A percentile compares a stretch with the other conserved stretches of the same genome.
Evolutionary conservation across 2,329 filamentous ascomycete genomes (phyloP).

Genomic region (Lecanicillium sp.): DNA sequence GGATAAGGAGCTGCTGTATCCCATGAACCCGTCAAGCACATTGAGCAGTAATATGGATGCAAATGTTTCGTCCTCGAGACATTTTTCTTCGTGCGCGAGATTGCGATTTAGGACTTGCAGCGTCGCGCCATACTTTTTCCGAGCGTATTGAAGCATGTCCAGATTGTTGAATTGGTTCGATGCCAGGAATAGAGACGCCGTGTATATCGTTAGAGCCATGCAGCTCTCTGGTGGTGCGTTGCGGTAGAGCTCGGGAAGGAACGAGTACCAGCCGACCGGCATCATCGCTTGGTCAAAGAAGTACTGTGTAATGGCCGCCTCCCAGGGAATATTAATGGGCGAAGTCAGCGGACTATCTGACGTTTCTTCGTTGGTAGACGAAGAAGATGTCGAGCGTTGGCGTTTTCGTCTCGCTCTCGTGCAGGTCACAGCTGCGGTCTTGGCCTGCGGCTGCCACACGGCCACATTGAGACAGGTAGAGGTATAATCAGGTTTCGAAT

Average conservation of each 20-base stretch:
- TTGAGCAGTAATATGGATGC: constrained; percentile 2
- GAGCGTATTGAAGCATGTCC: background rate
- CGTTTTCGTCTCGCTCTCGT: too few relatives aligned
- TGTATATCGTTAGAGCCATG: background rate
- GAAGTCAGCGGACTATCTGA: too few relatives aligned
- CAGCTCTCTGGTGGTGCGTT: background rate
- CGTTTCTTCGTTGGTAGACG: too few relatives aligned
- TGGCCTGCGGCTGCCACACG: too few relatives aligned
- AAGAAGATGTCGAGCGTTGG: too few relatives aligned
- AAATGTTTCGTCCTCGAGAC: background rate
- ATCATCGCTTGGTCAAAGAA: constrained; percentile 3
- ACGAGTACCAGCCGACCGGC: constrained; percentile 1
- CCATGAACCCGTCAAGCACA: background rate
- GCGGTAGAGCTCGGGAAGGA: background rate
- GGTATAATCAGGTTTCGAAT: too few relatives aligned
- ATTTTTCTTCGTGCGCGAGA: background rate
- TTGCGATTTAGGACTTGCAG: background rate
- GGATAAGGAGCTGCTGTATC: background rate
- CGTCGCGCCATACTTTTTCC: background rate
- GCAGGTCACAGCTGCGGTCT: too few relatives aligned
- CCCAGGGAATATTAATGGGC: background rate
- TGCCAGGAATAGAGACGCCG: constrained; percentile 1
- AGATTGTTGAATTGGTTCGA: background rate
- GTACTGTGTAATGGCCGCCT: background rate
- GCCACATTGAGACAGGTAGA: too few relatives aligned